These are phyloP conservation scores for Chaetomiaceae sp. DNA, from an alignment of 2,329 filamentous ascomycete genomes.

Conservation along the genomic window DNA sequence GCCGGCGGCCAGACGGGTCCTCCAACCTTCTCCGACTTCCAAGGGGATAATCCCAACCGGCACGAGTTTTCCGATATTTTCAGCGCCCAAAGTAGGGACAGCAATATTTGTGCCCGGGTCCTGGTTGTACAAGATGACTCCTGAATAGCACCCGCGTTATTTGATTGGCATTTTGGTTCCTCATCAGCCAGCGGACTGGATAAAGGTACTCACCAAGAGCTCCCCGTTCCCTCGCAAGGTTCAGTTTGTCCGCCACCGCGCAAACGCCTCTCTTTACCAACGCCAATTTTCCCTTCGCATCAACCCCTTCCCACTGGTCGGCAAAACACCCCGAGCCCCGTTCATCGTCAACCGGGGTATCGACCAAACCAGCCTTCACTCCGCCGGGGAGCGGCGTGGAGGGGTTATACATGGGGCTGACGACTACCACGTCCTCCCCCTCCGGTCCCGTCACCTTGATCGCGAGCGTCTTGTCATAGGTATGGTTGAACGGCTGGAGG, in stretches of 20 bases:
- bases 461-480: slow-evolving; percentile 40
- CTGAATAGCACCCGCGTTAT: too few relatives aligned
- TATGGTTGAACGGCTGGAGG: slow-evolving; percentile 45
- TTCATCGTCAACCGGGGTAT: slow-evolving; percentile 35
- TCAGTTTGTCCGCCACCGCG: slow-evolving; percentile 41
- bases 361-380: slow-evolving; percentile 34
- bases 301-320: slow-evolving; percentile 42
- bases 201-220: slow-evolving; percentile 33
- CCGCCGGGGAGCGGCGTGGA: slow-evolving; percentile 38
- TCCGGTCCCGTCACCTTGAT: slow-evolving; percentile 44
- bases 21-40: slow-evolving; percentile 28
- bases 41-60: slow-evolving; percentile 29
- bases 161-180: too few relatives aligned
- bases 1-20: slow-evolving; percentile 32
- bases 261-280: slow-evolving; percentile 44
- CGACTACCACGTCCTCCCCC: slow-evolving; percentile 40
- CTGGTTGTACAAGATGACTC: slow-evolving; percentile 59
- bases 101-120: slow-evolving; percentile 37
- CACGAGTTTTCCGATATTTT: slow-evolving; percentile 25
- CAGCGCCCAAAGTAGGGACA: slow-evolving; percentile 46
- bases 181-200: too few relatives aligned
- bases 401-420: slow-evolving; percentile 44
- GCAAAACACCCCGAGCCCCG: slow-evolving; percentile 39
- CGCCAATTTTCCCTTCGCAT: slow-evolving; percentile 41
- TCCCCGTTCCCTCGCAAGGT: slow-evolving; percentile 40